phyloP scores from a whole-genome alignment of 2,329 filamentous ascomycete species.

The Neospermospora avenae region DNA sequence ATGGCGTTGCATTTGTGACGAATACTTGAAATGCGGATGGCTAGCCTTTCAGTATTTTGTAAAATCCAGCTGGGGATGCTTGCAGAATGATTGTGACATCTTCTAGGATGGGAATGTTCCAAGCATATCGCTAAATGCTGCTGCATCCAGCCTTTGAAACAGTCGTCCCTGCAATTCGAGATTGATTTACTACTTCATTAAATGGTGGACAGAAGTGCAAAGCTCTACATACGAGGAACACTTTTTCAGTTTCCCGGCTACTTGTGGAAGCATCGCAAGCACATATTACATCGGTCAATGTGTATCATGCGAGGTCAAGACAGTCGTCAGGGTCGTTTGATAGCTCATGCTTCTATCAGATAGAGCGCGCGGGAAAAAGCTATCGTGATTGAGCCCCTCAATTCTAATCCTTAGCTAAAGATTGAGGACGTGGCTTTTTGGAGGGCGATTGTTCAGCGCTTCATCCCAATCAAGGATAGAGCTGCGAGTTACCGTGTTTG shows the following conservation, averaged over 20 bases:
- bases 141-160: neutral
- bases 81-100: neutral
- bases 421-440: neutral
- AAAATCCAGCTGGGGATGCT: neutral
- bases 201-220: neutral
- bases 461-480: neutral
- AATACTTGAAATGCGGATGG: neutral
- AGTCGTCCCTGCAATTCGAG: neutral
- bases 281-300: too few species aligned
- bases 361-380: neutral
- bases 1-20: neutral
- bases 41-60: neutral
- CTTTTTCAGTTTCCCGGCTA: neutral
- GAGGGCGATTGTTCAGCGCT: neutral
- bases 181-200: too few species aligned
- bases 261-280: too few species aligned
- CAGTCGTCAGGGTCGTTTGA: neutral
- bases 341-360: neutral
- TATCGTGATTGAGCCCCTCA: neutral
- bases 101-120: neutral
- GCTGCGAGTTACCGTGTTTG: neutral
- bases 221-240: neutral
- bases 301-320: too few species aligned
- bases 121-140: neutral
- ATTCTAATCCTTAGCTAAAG: neutral